Conservation (phyloP, 768 basidiomycete genomes). For the Termitomyces heimii region DNA sequence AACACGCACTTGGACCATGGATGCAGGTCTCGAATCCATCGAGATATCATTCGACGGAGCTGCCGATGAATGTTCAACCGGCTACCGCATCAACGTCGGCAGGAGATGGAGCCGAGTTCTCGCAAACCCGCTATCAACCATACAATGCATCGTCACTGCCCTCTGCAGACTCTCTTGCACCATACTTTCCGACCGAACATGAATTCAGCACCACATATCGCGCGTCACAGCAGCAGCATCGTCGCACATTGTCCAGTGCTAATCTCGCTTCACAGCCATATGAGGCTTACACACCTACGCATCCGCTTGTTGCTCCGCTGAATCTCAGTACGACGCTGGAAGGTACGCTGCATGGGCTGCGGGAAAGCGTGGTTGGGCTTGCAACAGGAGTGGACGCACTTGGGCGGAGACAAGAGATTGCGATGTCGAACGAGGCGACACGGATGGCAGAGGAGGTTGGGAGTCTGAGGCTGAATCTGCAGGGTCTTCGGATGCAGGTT, state of each 20-base stretch:
- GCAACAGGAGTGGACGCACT: constrained; percentile 56
- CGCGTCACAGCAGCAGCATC: neutral
- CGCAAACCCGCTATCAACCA: constrained; percentile 1
- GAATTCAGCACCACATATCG: constrained; percentile 4
- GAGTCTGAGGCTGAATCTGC: constrained; percentile 59
- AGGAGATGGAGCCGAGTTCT: constrained; percentile 2
- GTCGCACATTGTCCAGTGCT: constrained; percentile 1
- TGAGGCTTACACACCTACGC: constrained; percentile 3
- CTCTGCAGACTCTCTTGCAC: constrained; percentile 10
- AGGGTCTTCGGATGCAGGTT: constrained; percentile 79
- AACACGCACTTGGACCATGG: constrained; percentile 54
- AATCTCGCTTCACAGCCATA: neutral
- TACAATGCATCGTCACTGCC: neutral
- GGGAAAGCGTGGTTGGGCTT: constrained; percentile 56
- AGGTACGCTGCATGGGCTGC: constrained; percentile 50
- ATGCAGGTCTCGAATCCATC: constrained; percentile 10
- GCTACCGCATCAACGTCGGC: constrained; percentile 21
- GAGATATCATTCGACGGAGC: constrained; percentile 17
- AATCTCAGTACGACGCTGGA: constrained; percentile 59
- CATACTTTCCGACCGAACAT: constrained; percentile 16
- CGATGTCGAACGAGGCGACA: constrained; percentile 64
- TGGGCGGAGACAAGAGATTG: constrained; percentile 58
- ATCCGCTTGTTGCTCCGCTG: constrained; percentile 47
- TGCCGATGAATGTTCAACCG: constrained; percentile 17
- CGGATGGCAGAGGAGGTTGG: constrained; percentile 70